Base-by-base conservation (phyloP, 2,329 filamentous ascomycete species). In the Monosporascus sp. region DNA sequence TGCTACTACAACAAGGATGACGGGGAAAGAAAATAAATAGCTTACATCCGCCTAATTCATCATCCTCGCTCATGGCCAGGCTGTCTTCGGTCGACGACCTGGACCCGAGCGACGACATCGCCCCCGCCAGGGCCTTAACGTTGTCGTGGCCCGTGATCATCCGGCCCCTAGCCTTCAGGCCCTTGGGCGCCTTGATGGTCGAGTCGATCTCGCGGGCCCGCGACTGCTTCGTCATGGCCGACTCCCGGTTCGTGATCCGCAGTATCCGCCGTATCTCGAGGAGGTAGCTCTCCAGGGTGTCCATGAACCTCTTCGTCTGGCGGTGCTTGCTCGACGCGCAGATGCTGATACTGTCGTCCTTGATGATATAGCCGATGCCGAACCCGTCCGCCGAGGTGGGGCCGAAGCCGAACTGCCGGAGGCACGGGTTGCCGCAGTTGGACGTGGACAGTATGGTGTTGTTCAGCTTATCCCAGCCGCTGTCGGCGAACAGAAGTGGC, bases 331-430 rank as follows among this genome's bases (percentile, higher is more conserved):
- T 94, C 15, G 87, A 89, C 1, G 92, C 91, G 70, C 94, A 97
- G 56, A 99, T 93, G 47, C 87, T 90, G 55, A 97, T 89, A 48
- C 84, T 82, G 50, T 94, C 89, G 60, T 95, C 90, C 72, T 99
- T 99, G 80, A 99, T 97, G 65, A 99, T 97, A 74, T 99, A 99
- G 2, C 94, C 94, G 52, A 99, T 97, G 31, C 94, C 94, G 66
- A 97, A 97, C 0, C 94, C 94, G 60, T 97, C 91, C 2, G 86
- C 93, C 0, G 89, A 93, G 0, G 93, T 96, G 1, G 94, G 94
- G 0, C 94, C 94, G 67, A 99, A 99, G 3, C 94, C 94, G 64
- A 99, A 99, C 63, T 97, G 93, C 2, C 94, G 85, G 18, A 99
- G 83, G 0, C 88, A 90, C 0, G 94, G 94, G 71, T 97, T 99